phyloP scores from a whole-genome alignment of 116 monocot species.

The Trichopus zeylanicus region DNA sequence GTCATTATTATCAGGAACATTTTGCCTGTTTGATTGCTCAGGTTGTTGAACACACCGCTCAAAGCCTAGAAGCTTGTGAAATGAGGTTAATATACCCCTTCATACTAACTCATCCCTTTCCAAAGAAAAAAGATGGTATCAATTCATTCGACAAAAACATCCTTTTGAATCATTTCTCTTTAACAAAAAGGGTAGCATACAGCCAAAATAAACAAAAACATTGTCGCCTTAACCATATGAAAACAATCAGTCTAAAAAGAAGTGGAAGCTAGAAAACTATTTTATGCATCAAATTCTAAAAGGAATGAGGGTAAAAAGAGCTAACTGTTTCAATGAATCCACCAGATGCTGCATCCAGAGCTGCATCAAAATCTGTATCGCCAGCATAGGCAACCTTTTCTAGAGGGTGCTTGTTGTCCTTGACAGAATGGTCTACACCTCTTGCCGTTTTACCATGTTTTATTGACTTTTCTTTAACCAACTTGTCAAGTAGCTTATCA shows the following conservation, averaged over 20 bases:
- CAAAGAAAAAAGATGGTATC: constrained; percentile 27
- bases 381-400: constrained; percentile 58
- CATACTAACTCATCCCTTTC: constrained; percentile 78
- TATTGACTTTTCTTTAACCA: constrained; percentile 63
- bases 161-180: too few relatives aligned
- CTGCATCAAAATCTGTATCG: constrained; percentile 83
- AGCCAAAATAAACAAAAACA: too few relatives aligned
- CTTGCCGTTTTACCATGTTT: constrained; percentile 36
- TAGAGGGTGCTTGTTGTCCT: constrained; percentile 17
- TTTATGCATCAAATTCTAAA: too few relatives aligned
- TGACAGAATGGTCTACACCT: constrained; percentile 17
- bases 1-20: constrained; percentile 24
- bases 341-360: constrained; percentile 73
- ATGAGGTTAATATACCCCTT: constrained; percentile 83
- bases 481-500: constrained; percentile 33
- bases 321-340: constrained; percentile 95
- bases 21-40: constrained; percentile 29
- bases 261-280: too few relatives aligned
- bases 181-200: too few relatives aligned
- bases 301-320: too few relatives aligned
- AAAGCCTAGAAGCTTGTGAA: constrained; percentile 90
- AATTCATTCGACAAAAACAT: constrained; percentile 1
- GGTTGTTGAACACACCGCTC: constrained; percentile 69
- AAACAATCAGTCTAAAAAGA: too few relatives aligned
- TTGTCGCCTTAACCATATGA: too few relatives aligned